These are phyloP conservation scores for Kazachstania sp. DNA, from an alignment of 1,139 yeast species.

Conservation along the genomic window DNA sequence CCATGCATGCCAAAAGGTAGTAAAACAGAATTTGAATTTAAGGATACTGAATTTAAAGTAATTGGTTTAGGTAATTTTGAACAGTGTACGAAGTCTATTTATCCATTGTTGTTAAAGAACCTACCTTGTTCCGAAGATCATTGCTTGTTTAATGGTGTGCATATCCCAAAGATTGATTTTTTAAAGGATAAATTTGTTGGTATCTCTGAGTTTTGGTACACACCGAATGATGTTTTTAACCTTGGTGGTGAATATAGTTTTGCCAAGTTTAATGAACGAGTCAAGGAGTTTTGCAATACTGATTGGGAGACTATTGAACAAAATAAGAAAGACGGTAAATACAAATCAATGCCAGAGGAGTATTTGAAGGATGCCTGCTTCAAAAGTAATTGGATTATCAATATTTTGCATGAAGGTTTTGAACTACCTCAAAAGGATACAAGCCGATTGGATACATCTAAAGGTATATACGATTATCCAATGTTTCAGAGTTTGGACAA, in stretches of 20 bases:
- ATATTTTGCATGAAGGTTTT: conserved; percentile 71
- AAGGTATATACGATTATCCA: conserved; percentile 35
- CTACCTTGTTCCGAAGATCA: conserved; percentile 69
- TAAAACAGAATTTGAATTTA: conserved; percentile 35
- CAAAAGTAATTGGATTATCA: conserved; percentile 76
- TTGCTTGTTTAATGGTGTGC: conserved; percentile 73
- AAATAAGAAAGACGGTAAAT: conserved; percentile 44
- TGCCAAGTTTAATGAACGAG: conserved; percentile 49
- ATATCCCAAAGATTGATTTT: conserved; percentile 66
- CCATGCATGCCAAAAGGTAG: conserved; percentile 67
- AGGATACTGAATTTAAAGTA: conserved; percentile 41
- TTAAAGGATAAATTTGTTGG: conserved; percentile 68
- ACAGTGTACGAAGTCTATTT: conserved; percentile 55
- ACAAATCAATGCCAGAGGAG: conserved; percentile 32
- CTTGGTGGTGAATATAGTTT: conserved; percentile 72
- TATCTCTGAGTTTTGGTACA: conserved; percentile 77
- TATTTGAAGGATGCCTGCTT: conserved; percentile 64
- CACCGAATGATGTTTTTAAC: conserved; percentile 71
- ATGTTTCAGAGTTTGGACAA: conserved; percentile 56
- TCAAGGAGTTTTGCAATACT: conserved; percentile 56
- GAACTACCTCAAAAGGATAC: conserved; percentile 49
- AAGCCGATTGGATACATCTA: conserved; percentile 34
- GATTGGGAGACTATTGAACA: conserved; percentile 48
- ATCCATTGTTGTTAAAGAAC: conserved; percentile 61
- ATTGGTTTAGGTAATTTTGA: conserved; percentile 64